Conservation (phyloP, 441 rosid genomes). For the Rhodomyrtus psidioides region DNA sequence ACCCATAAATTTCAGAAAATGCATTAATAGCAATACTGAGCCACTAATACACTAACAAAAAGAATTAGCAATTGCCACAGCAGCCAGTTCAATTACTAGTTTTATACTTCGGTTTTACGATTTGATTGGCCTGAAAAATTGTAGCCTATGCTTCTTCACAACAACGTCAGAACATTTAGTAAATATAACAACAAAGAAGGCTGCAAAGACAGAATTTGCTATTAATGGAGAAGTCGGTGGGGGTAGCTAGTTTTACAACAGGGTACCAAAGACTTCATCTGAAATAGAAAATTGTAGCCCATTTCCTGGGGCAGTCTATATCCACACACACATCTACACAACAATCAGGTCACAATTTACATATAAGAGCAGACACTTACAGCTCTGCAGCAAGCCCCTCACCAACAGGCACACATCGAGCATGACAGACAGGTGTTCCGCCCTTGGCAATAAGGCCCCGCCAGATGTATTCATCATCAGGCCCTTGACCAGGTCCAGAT, state of each 20-base stretch:
- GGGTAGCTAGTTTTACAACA: not conserved
- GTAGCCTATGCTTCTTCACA: not conserved
- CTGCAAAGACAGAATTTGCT: not conserved
- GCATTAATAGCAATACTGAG: not conserved
- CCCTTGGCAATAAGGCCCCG: constrained; percentile 77
- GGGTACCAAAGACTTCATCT: not conserved
- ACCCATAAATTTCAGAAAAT: not conserved
- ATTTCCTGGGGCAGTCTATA: not conserved
- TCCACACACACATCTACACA: not conserved
- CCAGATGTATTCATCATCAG: constrained; percentile 61
- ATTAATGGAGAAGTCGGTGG: not conserved
- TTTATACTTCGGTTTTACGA: not conserved
- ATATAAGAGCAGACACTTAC: constrained; percentile 30
- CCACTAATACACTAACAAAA: not conserved
- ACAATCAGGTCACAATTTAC: not conserved
- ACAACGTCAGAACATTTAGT: not conserved
- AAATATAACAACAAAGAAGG: not conserved
- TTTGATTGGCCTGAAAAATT: not conserved
- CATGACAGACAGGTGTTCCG: constrained; percentile 69
- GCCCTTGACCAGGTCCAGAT: constrained; percentile 7
- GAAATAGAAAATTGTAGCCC: not conserved
- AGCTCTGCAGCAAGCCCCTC: constrained; percentile 46
- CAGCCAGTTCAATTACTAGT: not conserved
- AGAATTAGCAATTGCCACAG: not conserved
- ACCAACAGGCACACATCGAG: constrained; percentile 60